phyloP scores from a whole-genome alignment of 2,329 filamentous ascomycete species.

The Colletotrichum orchidophilum region DNA sequence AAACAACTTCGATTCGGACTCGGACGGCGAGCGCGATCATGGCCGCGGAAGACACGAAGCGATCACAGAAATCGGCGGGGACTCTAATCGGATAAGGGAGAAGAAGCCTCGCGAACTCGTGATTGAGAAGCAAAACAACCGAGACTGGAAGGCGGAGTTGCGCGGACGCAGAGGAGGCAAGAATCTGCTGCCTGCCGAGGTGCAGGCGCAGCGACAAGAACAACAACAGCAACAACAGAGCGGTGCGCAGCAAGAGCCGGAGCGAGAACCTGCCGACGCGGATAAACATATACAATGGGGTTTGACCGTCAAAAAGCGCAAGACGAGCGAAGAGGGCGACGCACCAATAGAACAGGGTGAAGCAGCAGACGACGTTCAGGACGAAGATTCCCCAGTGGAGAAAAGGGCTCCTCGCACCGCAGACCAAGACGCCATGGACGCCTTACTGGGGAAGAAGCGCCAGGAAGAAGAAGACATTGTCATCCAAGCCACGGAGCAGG shows the following conservation, averaged over 20 bases:
- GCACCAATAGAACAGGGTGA: conserved; percentile 33
- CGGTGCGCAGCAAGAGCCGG: conserved; percentile 36
- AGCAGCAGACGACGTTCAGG: background rate
- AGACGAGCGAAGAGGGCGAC: conserved; percentile 65
- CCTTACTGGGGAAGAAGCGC: conserved; percentile 67
- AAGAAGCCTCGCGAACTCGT: conserved; percentile 53
- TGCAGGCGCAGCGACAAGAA: conserved; percentile 56
- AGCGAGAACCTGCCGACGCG: conserved; percentile 53
- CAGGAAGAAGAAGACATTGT: conserved; percentile 58
- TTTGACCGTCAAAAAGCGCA: conserved; percentile 55
- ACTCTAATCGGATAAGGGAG: conserved; percentile 46
- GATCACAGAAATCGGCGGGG: conserved; percentile 61
- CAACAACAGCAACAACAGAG: conserved; percentile 49
- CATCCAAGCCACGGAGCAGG: conserved; percentile 68
- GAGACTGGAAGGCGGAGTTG: conserved; percentile 69
- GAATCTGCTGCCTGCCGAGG: conserved; percentile 66
- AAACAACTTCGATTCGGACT: conserved; percentile 53
- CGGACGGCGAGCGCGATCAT: conserved; percentile 39
- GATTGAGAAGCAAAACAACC: conserved; percentile 67
- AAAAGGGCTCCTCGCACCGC: conserved; percentile 18
- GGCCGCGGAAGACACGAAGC: conserved; percentile 49
- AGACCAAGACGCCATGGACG: conserved; percentile 69
- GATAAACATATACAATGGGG: conserved; percentile 67
- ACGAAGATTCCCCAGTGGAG: background rate
- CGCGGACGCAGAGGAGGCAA: conserved; percentile 58